phyloP scores from a whole-genome alignment of 2,329 filamentous ascomycete genomes.

The Tolypocladium album region DNA sequence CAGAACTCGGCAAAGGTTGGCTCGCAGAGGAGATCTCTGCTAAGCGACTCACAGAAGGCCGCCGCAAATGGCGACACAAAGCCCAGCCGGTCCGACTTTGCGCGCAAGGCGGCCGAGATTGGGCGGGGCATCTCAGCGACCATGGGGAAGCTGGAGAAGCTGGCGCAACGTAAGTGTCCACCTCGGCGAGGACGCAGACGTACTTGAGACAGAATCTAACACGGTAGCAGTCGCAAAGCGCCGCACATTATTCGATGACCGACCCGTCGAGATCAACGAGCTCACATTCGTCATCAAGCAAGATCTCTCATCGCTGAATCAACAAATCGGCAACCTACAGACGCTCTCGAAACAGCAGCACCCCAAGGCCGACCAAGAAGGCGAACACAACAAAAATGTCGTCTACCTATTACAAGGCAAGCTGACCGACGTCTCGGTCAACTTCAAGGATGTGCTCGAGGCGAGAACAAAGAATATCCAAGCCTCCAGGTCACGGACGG shows the following conservation, averaged over 20 bases:
- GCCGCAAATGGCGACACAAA: constrained; percentile 43
- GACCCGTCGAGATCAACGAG: constrained; percentile 92
- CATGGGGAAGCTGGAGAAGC: constrained; percentile 88
- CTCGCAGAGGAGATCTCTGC: constrained; percentile 69
- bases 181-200: background rate
- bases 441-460: constrained; percentile 96
- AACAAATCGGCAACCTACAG: constrained; percentile 79
- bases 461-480: constrained; percentile 97
- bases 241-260: constrained; percentile 94
- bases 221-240: constrained; percentile 65
- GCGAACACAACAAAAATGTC: constrained; percentile 97
- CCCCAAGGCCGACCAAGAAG: constrained; percentile 66
- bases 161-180: constrained; percentile 62
- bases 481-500: constrained; percentile 79
- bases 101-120: constrained; percentile 81
- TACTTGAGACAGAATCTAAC: constrained; percentile 2
- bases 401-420: constrained; percentile 86
- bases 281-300: constrained; percentile 97
- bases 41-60: constrained; percentile 63
- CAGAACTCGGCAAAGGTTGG: constrained; percentile 68
- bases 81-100: constrained; percentile 77
- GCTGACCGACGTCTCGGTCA: constrained; percentile 81
- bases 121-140: constrained; percentile 84
- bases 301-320: constrained; percentile 73
- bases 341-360: constrained; percentile 67